Base-by-base conservation (phyloP, 1,139 yeast species). In the Yamadazyma epiphylla region DNA sequence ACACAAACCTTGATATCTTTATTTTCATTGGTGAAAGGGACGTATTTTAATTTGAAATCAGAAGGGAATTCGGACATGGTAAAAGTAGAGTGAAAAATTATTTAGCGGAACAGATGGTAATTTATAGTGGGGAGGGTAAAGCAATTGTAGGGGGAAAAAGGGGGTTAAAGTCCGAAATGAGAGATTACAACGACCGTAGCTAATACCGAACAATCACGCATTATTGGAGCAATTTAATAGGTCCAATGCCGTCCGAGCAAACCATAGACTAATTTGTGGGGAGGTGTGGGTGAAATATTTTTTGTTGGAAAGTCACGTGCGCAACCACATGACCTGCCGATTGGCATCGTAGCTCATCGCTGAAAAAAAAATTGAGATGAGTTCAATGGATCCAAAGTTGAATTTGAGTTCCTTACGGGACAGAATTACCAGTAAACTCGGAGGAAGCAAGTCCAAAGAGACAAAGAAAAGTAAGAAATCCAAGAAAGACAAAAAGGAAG, bases 331-430 rank as follows among this genome's bases (percentile, higher is more conserved):
- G n/a, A n/a, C n/a, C n/a, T n/a, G n/a, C n/a, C n/a, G n/a, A n/a
- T n/a, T 12, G 16, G 13, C 26, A 16, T 9, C 13, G 12, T 19
- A 10, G 3, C 13, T 15, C 29, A 29, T 25, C 24, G 22, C 24
- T 19, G 16, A 19, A 22, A 26, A 30, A 31, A 29, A 35, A 37
- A 35, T 32, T 30, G 37, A 31, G 38, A 33, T 30, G 43, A 36
- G 45, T 35, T 35, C 14, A 25, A 64, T 64, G 70, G 63, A 60
- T 28, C 39, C 60, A 11, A 56, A 54, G 36, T 53, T 68, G 39
- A 58, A 70, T 52, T 59, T 78, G 47, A 52, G 77, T 32, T 70
- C 80, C 28, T 60, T 78, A 53, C 76, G 70, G 55, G 81, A 74
- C 44, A 77, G 72, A 56, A 74, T 79, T 31, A 58, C 79, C 25